phyloP scores from a whole-genome alignment of 1,284 basidiomycete species.

The Dichomitus squalens region DNA sequence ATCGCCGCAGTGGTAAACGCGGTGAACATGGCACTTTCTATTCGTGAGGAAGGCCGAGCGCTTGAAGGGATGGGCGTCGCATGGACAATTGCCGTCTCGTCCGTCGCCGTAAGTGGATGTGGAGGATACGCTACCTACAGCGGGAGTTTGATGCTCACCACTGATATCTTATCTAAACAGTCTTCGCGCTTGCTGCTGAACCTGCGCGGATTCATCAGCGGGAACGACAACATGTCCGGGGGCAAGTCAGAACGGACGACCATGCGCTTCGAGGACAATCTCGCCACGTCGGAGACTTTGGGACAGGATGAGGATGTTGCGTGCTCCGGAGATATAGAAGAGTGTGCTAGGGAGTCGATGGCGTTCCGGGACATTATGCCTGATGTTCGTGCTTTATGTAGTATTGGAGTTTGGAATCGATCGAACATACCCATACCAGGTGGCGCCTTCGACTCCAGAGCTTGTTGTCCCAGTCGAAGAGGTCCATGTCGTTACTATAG shows the following conservation, averaged over 20 bases:
- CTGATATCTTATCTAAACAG: background rate
- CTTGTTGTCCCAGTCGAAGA: no score
- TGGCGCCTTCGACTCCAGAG: no score
- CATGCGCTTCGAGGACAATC: background rate
- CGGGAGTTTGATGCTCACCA: background rate
- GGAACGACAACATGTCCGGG: background rate
- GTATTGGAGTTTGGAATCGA: no score
- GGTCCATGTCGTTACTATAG: no score
- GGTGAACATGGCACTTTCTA: constrained; percentile 1
- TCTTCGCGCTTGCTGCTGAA: constrained; percentile 10
- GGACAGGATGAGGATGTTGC: background rate
- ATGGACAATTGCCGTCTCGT: constrained; percentile 9
- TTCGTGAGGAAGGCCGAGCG: constrained; percentile 5
- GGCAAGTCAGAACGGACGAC: background rate
- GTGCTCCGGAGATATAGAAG: background rate
- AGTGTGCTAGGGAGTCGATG: background rate
- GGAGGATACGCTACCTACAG: no score
- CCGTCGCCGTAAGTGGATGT: constrained; percentile 4
- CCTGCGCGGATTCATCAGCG: constrained; percentile 6
- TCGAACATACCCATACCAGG: no score
- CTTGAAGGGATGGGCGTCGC: constrained; percentile 7
- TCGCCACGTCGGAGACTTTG: background rate
- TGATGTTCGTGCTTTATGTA: background rate
- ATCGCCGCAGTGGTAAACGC: background rate
- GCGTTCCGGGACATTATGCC: background rate